A percentile compares a stretch with the other conserved stretches of the same genome.
Evolutionary conservation across 208 protist genomes (phyloP).

Genomic region (Trypanosomatidae sp.): DNA sequence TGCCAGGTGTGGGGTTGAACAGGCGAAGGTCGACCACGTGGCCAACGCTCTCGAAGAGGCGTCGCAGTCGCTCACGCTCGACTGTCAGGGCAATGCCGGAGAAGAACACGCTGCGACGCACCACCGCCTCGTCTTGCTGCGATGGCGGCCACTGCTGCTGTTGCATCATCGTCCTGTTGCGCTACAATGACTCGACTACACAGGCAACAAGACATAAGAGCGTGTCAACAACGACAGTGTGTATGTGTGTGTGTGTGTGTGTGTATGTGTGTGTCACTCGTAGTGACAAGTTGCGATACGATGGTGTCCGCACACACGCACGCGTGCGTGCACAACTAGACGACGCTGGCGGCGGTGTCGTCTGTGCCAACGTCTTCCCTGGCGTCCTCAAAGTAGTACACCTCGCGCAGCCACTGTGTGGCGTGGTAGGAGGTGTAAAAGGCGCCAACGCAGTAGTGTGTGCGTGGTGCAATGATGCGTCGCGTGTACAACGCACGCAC

Average conservation of each 20-base stretch:
- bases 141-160: no score
- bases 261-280: no score
- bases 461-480: slow-evolving; percentile 38
- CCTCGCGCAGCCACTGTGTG: slow-evolving; percentile 17
- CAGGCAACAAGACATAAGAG: no score
- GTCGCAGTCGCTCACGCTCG: slow-evolving; percentile 34
- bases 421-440: slow-evolving; percentile 55
- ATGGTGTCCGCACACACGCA: no score
- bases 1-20: slow-evolving; percentile 34
- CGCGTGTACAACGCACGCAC: slow-evolving; percentile 39
- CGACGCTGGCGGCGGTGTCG: no score
- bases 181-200: no score
- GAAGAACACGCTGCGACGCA: slow-evolving; percentile 83
- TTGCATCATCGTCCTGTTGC: no score
- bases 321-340: no score
- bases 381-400: slow-evolving; percentile 57
- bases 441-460: slow-evolving; percentile 49
- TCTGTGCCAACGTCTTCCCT: slow-evolving; percentile 45
- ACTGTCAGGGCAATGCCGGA: slow-evolving; percentile 65
- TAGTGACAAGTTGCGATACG: no score
- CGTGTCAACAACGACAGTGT: no score
- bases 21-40: slow-evolving; percentile 63
- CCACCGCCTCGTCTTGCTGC: no score
- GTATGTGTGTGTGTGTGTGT: no score
- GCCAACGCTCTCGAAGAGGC: slow-evolving; percentile 76